These are phyloP conservation scores for Microcos paniculata DNA, from an alignment of 345 rosid genomes.

Conservation along the genomic window DNA sequence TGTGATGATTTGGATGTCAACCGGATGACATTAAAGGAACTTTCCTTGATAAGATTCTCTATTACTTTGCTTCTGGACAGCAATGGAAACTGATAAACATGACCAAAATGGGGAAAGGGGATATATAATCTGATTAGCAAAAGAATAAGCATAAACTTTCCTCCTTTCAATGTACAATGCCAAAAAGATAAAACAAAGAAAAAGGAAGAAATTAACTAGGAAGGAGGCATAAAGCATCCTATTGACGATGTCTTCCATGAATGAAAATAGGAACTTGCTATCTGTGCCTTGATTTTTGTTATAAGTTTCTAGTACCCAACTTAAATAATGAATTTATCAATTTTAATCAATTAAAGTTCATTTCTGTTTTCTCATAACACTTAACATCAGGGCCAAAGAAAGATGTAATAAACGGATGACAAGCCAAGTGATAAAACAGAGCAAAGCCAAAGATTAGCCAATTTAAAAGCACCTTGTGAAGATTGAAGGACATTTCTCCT, in stretches of 20 bases:
- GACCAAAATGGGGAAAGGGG: not conserved
- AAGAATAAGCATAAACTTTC: not conserved
- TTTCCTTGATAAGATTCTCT: constrained; percentile 54
- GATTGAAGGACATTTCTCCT: constrained; percentile 67
- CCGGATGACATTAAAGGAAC: constrained; percentile 54
- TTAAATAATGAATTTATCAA: too few species aligned
- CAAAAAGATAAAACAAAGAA: not conserved
- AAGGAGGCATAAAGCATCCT: too few species aligned
- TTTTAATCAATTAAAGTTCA: too few species aligned
- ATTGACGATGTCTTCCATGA: too few species aligned
- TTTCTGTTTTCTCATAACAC: too few species aligned
- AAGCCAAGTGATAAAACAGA: not conserved
- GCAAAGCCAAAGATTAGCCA: not conserved
- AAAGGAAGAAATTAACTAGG: too few species aligned
- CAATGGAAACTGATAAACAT: constrained; percentile 70
- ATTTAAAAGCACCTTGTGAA: constrained; percentile 64
- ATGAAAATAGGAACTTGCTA: too few species aligned
- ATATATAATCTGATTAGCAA: constrained; percentile 8
- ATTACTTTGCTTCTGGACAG: constrained; percentile 78
- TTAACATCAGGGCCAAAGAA: not conserved
- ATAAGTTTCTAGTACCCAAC: not conserved
- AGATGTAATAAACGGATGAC: not conserved
- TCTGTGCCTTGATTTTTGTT: not conserved
- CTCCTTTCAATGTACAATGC: not conserved
- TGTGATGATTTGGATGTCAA: constrained; percentile 47